A percentile compares a stretch with the other conserved stretches of the same genome.
Evolutionary conservation across 495 filamentous ascomycete genomes (phyloP).

Genomic region (Penicillium malachiteum): DNA sequence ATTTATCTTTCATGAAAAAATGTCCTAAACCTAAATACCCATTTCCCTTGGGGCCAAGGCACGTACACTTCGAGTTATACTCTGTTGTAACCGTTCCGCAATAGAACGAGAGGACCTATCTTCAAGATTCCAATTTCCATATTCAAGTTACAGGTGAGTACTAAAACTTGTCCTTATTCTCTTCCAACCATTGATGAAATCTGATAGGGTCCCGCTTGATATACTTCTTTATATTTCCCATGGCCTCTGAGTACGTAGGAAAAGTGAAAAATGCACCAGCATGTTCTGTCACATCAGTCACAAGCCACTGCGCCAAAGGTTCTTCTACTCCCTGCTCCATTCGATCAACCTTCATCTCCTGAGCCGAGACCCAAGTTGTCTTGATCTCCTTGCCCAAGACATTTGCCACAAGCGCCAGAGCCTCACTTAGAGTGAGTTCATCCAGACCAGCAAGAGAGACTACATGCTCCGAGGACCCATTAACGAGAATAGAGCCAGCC

Average conservation of each 20-base stretch:
- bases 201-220: conserved; percentile 31
- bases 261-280: neutral
- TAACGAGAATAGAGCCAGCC: conserved; percentile 5
- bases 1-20: too few species aligned
- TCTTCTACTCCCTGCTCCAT: neutral
- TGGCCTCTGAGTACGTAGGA: neutral
- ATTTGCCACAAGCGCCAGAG: conserved; percentile 2
- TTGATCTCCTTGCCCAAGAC: conserved; percentile 10
- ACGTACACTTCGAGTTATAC: too few species aligned
- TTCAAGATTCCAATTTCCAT: too few species aligned
- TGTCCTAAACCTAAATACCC: too few species aligned
- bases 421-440: conserved; percentile 6
- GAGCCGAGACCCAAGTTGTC: conserved; percentile 3
- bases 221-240: conserved; percentile 14
- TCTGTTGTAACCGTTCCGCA: too few species aligned
- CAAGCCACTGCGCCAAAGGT: conserved; percentile 4
- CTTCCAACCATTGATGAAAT: conserved; percentile 50
- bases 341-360: conserved; percentile 6
- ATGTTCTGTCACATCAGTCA: conserved; percentile 2
- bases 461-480: conserved; percentile 5
- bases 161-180: conserved; percentile 15
- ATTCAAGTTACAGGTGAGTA: too few species aligned
- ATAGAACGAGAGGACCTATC: too few species aligned
- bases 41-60: too few species aligned
- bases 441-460: conserved; percentile 12